phyloP scores from a whole-genome alignment of 1,284 basidiomycete genomes.

The Puccinia novopanici region DNA sequence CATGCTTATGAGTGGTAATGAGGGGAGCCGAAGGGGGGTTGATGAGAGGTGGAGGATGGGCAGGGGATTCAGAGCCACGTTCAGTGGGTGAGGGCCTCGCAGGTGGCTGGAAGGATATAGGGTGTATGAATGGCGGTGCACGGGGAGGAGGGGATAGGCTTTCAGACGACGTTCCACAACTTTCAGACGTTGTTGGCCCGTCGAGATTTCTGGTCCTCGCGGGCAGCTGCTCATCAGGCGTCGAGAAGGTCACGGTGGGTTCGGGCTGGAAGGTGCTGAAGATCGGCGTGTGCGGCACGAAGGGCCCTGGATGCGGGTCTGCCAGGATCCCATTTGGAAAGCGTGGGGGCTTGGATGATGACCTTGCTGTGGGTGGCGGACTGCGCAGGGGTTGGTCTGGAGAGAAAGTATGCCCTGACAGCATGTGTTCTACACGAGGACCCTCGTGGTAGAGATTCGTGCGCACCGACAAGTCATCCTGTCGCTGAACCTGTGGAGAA shows the following conservation, averaged over 20 bases:
- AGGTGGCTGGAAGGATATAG: too few species aligned
- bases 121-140: too few species aligned
- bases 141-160: too few species aligned
- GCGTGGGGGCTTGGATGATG: neutral
- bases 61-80: too few species aligned
- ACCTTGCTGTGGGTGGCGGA: too few species aligned
- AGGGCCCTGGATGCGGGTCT: neutral
- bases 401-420: neutral
- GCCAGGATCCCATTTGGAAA: constrained; percentile 8
- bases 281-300: neutral
- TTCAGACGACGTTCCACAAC: neutral
- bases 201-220: too few species aligned
- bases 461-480: neutral
- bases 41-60: too few species aligned
- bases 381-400: neutral
- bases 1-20: too few species aligned
- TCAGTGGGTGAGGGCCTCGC: too few species aligned
- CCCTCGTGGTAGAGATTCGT: neutral
- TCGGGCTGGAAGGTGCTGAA: neutral
- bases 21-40: too few species aligned
- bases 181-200: neutral
- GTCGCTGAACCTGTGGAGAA: neutral
- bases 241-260: neutral
- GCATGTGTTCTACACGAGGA: neutral
- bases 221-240: neutral